Conservation (phyloP, 2,329 filamentous ascomycete species). For the Monosporascus sp. region DNA sequence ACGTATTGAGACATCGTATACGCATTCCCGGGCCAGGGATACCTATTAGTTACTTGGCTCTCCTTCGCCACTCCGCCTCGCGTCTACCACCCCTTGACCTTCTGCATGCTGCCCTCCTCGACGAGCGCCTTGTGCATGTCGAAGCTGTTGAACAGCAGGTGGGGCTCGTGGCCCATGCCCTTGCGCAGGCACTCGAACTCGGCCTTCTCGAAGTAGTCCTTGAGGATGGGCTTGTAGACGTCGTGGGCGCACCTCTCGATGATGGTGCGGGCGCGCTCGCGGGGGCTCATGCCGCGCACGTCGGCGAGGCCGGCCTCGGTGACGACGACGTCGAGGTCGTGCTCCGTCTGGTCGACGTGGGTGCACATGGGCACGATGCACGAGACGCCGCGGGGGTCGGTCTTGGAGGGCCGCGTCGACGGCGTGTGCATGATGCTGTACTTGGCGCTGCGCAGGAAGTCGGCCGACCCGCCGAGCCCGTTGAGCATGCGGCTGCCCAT, state of each 20-base stretch:
- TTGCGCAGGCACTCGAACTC: conserved; percentile 81
- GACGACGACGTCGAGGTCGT: conserved; percentile 88
- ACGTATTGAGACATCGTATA: too few species aligned
- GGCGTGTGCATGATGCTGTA: conserved; percentile 94
- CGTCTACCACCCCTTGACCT: conserved; percentile 61
- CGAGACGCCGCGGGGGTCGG: conserved; percentile 72
- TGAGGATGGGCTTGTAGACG: conserved; percentile 75
- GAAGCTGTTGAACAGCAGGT: conserved; percentile 79
- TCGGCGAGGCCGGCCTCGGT: conserved; percentile 72
- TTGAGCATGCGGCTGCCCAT: conserved; percentile 81
- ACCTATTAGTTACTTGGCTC: too few species aligned
- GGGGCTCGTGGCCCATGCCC: conserved; percentile 87
- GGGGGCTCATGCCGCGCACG: conserved; percentile 73
- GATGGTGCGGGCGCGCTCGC: conserved; percentile 77
- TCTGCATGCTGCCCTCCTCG: conserved; percentile 80
- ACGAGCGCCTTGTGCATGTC: conserved; percentile 82
- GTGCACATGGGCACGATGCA: conserved; percentile 95
- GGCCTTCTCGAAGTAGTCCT: conserved; percentile 78
- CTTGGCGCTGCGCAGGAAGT: conserved; percentile 66
- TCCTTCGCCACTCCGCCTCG: too few species aligned
- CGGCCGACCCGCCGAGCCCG: conserved; percentile 66
- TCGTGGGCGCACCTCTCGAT: conserved; percentile 85
- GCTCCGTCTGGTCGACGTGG: conserved; percentile 88
- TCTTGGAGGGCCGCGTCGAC: conserved; percentile 73
- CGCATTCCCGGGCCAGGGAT: too few species aligned